These are phyloP conservation scores for Cryptococcus sp. DNA, from an alignment of 1,284 basidiomycete species.

Conservation along the genomic window DNA sequence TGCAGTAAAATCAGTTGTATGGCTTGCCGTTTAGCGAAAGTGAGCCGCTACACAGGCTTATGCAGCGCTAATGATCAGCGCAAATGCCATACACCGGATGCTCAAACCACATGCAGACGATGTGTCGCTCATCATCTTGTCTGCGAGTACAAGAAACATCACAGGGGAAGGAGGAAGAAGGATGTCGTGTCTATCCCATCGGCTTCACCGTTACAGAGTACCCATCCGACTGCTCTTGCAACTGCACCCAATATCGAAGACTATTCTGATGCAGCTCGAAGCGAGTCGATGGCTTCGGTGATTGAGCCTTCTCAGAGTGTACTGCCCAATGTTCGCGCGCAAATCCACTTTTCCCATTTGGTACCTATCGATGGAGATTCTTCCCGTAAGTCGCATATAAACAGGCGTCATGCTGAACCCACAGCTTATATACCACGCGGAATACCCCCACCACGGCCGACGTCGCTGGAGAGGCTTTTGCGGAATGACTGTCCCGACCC, in stretches of 20 bases:
- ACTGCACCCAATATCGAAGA: too few species aligned
- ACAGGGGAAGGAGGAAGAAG: slow-evolving; percentile 27
- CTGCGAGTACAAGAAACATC: slow-evolving; percentile 36
- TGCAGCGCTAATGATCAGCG: slow-evolving; percentile 14
- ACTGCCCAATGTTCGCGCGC: slow-evolving; percentile 1
- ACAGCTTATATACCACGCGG: too few species aligned
- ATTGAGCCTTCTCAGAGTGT: too few species aligned
- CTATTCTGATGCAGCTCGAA: too few species aligned
- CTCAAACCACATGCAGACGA: slow-evolving; percentile 26
- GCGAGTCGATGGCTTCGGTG: too few species aligned
- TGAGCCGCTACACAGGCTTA: slow-evolving; percentile 5
- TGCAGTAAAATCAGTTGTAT: slow-evolving; percentile 25
- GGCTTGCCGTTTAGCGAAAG: slow-evolving; percentile 34
- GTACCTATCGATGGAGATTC: slow-evolving; percentile 34
- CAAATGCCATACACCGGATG: slow-evolving; percentile 32
- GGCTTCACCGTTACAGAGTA: too few species aligned
- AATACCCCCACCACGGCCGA: too few species aligned
- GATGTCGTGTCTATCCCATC: too few species aligned
- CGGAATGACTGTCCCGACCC: slow-evolving; percentile 34
- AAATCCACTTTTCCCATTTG: slow-evolving; percentile 33
- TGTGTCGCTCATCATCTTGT: slow-evolving; percentile 27
- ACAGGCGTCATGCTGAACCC: too few species aligned
- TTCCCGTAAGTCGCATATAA: slow-evolving; percentile 16
- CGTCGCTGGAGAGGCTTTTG: slow-evolving; percentile 10
- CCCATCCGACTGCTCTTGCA: too few species aligned